Evolutionary conservation across 495 filamentous ascomycete genomes (phyloP), one percentile per base, ranked within the genome.

Genomic region (Astrocystis sublimbata): DNA sequence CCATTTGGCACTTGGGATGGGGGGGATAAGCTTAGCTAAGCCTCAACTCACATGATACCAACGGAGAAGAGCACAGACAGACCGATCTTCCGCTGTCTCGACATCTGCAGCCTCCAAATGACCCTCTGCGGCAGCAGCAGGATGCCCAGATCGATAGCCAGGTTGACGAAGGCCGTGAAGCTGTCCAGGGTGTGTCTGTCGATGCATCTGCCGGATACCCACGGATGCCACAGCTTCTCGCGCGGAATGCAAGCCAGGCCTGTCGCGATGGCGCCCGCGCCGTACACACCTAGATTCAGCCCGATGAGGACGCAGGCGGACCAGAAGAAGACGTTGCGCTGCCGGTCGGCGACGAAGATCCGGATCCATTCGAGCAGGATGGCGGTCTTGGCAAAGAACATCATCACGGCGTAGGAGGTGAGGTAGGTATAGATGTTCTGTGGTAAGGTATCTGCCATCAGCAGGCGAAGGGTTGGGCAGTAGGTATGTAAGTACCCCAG

Each of bases 181-280:
- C 58, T 55, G 17, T 63, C 47, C 6, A 75, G 19, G 4, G 46
- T 45, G 9, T 21, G 13, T 7, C 54, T 46, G 26, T 71, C 58
- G 19, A 68, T 57, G 58, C 72, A 76, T 33, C 55, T 68, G 1
- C 57, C 68, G 0, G 38, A 4, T 1, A 76, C 28, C 41, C 35
- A 63, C 0, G 41, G 36, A 19, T 75, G 38, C 74, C 74, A 78
- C 6, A 66, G 55, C 1, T 33, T 42, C 3, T 56, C 13, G 2
- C 74, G 59, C 0, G 80, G 81, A 4, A 56, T 65, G 56, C 82
- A 85, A 38, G 76, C 69, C 33, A 82, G 76, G 6, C 75, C 67
- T 0, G 67, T 67, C 1, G 73, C 69, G 24, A 85, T 51, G 8
- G 81, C 58, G 35, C 74, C 79, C 0, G 72, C 62, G 10, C 77